Evolutionary conservation across 495 filamentous ascomycete species (phyloP), one percentile per base, ranked within the genome.

Genomic region (Podospora fimiseda): DNA sequence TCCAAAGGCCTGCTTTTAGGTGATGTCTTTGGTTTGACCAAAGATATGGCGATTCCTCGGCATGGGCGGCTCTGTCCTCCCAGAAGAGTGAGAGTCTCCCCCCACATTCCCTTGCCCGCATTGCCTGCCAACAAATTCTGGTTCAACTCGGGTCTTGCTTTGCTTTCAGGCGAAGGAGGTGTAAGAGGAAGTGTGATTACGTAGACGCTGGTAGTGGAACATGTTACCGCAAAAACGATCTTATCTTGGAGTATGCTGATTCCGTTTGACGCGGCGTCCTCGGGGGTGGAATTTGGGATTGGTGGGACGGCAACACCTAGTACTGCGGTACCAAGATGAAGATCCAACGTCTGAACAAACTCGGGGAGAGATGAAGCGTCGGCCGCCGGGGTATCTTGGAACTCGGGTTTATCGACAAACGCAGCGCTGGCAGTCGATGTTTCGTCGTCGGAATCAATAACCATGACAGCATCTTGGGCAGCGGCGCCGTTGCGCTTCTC

Each of bases 361-460:
- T 78, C 62, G 57, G 71, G 67, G 73, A 59, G 57, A 24, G 51
- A 13, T n/a, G 78, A 66, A 60, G 80, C 47, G 33, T 45, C 48
- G 73, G 75, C 53, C 38, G 63, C 61, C 48, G 68, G 50, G 36
- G 58, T 61, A 46, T 80, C 74, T 52, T 78, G 69, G 45, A 76
- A 74, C 21, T 77, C 64, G 42, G 76, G 75, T 48, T 78, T 66
- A 55, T 75, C 70, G 42, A 68, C 60, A 41, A 73, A 74, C 1
- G 59, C 22, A 2, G 55, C 50, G 7, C 57, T 14, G 7, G 56
- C 58, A 21, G 57, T 52, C 3, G 67, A 48, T 9, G 70, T 67
- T 43, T 92, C 89, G 30, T 91, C 87, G 55, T 93, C 88, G 0
- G 87, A 90, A 63, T 89, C 86, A 38, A 89, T 78, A 36, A 89